Evolutionary conservation across 2,329 filamentous ascomycete genomes (phyloP).

Genomic region (Beauveria sp.): DNA sequence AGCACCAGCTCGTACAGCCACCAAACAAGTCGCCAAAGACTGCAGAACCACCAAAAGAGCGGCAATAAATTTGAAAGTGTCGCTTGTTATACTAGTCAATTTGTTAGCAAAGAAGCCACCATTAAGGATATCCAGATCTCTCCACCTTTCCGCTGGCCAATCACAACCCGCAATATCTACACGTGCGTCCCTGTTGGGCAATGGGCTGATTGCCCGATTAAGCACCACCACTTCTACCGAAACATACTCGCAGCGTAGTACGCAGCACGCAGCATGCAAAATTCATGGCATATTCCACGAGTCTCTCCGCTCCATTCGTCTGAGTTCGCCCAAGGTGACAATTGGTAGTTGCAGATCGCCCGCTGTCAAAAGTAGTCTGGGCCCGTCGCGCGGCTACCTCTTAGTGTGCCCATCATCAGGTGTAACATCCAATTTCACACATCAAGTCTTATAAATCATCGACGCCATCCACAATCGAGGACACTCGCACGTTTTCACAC

Average conservation of each 20-base stretch:
- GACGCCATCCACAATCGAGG: neutral
- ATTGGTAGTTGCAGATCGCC: neutral
- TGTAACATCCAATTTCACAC: too few species aligned
- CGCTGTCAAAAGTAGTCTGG: neutral
- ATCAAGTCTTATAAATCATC: neutral
- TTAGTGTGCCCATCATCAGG: neutral
- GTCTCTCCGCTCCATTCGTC: too few species aligned
- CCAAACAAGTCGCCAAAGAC: neutral
- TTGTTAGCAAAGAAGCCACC: too few species aligned
- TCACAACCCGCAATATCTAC: neutral
- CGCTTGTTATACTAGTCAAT: too few species aligned
- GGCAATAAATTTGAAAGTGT: too few species aligned
- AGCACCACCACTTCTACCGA: neutral
- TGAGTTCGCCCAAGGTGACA: too few species aligned
- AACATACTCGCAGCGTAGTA: neutral
- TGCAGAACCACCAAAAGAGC: neutral
- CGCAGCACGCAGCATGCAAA: too few species aligned
- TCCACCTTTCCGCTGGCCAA: neutral
- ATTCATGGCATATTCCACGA: too few species aligned
- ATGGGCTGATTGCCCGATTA: neutral
- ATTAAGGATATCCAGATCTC: neutral
- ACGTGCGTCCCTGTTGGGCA: slow-evolving; percentile 10
- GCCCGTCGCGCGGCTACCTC: neutral
- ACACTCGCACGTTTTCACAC: neutral
- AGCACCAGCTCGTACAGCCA: neutral